Base-by-base conservation (phyloP, 108 stramenopile genomes). In the Nitzschia palea region DNA sequence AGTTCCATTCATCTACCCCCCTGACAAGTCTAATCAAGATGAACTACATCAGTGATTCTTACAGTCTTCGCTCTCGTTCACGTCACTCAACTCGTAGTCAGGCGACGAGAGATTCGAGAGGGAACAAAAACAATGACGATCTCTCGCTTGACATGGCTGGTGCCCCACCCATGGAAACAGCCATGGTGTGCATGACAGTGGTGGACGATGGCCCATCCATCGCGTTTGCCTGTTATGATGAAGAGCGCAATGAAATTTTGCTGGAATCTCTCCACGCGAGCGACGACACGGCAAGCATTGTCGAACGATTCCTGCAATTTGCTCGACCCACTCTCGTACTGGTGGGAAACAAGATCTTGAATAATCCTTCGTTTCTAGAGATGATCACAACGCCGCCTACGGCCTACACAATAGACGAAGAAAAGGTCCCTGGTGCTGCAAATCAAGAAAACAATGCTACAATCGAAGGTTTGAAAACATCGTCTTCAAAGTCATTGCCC, bases 171-270 rank as follows among this genome's bases (percentile, higher is more conserved):
- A 35, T 75, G 34, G 83, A 89, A 68, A 77, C 83, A 14, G 55
- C 79, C 17, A 58, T 87, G 45, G 69, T 75, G 15, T 80, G 74
- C 62, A 77, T 86, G 60, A 65, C 83, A 29, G 86, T 88, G 44
- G 79, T 83, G 44, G 80, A 81, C 65, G 77, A 85, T 22, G 88
- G 86, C 6, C 63, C 80, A 2, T 68, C 65, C 23, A 74, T 94
- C 52, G 82, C 88, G 4, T 94, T 91, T 76, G 87, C 89, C 1
- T 81, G 84, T 52, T 94, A 89, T 65, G 52, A 79, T 56, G 89
- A 94, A 73, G 83, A 82, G 14, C 63, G 62, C 2, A 90, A 94
- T 68, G 80, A 84, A 45, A 94, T 94, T 34, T 20, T 86, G 12
- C 45, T 89, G 40, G 88, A 94, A 43, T 71, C 81, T 30, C 58